Conservation (phyloP, 306 rosid species). For the Sophora flavescens region DNA sequence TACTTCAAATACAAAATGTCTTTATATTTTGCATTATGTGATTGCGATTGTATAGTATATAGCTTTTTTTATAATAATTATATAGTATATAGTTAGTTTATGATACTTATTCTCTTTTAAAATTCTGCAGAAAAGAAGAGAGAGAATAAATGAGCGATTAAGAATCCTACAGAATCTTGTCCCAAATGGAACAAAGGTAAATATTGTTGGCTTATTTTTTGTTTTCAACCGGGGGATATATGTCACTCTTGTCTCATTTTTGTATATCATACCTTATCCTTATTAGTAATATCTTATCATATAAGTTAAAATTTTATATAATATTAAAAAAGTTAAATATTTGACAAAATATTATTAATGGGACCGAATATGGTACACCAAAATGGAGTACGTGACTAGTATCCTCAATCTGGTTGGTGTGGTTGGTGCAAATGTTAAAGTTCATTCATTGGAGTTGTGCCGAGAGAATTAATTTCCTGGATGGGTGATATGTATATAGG, state of each 20-base stretch:
- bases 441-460: neutral
- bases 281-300: too few species aligned
- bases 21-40: neutral
- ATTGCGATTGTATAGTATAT: neutral
- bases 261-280: too few species aligned
- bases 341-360: too few species aligned
- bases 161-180: constrained; percentile 82
- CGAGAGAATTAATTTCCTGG: constrained; percentile 26
- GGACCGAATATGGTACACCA: too few species aligned
- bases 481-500: constrained; percentile 50
- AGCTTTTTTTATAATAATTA: too few species aligned
- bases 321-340: too few species aligned
- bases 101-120: constrained; percentile 26
- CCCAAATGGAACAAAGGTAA: constrained; percentile 93
- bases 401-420: neutral
- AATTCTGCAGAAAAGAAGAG: constrained; percentile 87
- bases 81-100: neutral
- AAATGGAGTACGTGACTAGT: too few species aligned
- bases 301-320: too few species aligned
- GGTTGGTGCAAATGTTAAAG: neutral
- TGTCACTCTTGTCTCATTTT: too few species aligned
- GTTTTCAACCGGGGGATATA: neutral
- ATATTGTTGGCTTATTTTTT: neutral
- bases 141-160: constrained; percentile 82
- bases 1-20: neutral